Base-by-base conservation (phyloP, 1,284 basidiomycete genomes). In the Trametes polyzona region DNA sequence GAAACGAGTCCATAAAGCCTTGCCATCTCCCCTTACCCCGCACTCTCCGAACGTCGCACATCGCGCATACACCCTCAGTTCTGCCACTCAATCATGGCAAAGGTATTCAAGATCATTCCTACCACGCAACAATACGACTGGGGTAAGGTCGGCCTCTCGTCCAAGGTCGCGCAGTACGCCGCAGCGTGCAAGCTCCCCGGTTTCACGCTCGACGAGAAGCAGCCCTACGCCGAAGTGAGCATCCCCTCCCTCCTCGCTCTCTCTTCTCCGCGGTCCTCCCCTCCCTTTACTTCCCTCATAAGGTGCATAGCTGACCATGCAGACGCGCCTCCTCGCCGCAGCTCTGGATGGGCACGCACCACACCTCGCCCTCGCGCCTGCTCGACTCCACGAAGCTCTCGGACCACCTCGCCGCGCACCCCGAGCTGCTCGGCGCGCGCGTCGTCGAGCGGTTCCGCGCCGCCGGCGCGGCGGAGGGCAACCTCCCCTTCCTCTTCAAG, bases 271-370 rank as follows among this genome's bases (percentile, higher is more conserved):
- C 39, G n/a, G 0, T 19, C n/a, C 12, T 27, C 4, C 19, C 51
- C 21, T 33, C 14, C 33, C 27, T 29, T 30, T 55, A 10, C 17
- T 29, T 11, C 19, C 36, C n/a, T 17, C 36, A 6, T 19, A 3
- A 19, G 7, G 14, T 12, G 8, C 32, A n/a, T n/a, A n/a, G 29
- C 56, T 61, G 47, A 54, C 64, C 44, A 53, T 16, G 16, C 24
- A 37, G 46, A 58, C 41, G 55, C 43, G 17, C 10, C 16, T 16
- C 35, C 41, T 35, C 29, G 32, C 50, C 8, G 48, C 67, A 96
- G 93, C 78, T 97, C 41, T 99, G 97, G 97, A 99, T 99, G 96
- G 97, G 97, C 16, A 98, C 97, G 0, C 97, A 99, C 69, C 83
- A 93, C 1, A 92, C 83, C 23, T 85, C 94, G 10, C 96, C 96